These are phyloP conservation scores for Quercus lobata DNA, from an alignment of 331 rosid species.

Conservation along the genomic window DNA sequence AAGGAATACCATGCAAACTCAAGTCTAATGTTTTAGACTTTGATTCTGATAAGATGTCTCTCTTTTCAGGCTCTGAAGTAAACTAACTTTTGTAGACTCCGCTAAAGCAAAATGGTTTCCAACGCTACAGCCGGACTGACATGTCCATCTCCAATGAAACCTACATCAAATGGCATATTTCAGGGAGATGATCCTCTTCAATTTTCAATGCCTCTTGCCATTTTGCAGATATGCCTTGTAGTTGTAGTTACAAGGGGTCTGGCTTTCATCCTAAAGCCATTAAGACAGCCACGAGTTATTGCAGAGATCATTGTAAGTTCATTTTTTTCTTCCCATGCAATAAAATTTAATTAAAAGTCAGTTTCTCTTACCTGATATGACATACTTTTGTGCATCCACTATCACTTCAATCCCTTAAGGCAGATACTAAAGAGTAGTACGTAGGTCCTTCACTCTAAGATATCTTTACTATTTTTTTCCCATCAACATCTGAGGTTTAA, in stretches of 20 bases:
- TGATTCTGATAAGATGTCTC: not conserved
- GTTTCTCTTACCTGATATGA: not conserved
- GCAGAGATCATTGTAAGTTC: constrained; percentile 83
- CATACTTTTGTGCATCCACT: not conserved
- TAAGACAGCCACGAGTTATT: constrained; percentile 81
- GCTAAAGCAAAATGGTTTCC: constrained; percentile 37
- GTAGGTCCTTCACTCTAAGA: not conserved
- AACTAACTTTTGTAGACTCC: constrained; percentile 3
- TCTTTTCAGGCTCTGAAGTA: constrained; percentile 27
- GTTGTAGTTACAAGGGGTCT: constrained; percentile 58
- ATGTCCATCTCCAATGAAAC: constrained; percentile 59
- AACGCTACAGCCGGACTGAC: constrained; percentile 24
- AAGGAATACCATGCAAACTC: not conserved
- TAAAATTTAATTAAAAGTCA: not conserved
- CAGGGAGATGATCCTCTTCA: constrained; percentile 83
- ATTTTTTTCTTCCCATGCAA: not conserved
- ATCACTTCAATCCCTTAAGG: not conserved
- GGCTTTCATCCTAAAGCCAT: constrained; percentile 62
- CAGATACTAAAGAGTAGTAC: not conserved
- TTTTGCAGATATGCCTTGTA: constrained; percentile 79
- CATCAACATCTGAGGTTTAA: too few species aligned
- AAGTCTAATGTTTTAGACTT: not conserved
- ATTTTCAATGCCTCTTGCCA: constrained; percentile 71
- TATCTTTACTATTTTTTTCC: too few species aligned
- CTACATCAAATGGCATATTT: constrained; percentile 73